Base-by-base conservation (phyloP, 2,329 filamentous ascomycete species). In the Verticillium nonalfalfae region DNA sequence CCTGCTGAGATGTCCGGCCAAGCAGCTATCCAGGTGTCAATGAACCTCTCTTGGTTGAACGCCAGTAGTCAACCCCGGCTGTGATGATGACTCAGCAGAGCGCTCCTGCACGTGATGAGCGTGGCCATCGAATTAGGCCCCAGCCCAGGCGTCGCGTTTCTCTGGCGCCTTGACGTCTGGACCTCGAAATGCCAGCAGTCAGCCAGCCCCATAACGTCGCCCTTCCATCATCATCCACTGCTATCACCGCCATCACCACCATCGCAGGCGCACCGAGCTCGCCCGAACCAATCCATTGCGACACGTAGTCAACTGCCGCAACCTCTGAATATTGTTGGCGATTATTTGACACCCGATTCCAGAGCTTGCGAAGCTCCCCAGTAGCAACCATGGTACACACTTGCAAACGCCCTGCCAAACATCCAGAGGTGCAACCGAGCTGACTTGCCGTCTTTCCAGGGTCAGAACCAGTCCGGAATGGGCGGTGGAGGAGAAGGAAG, bases 391-490 rank as follows among this genome's bases (percentile, higher is more conserved):
- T 73, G 71, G 71, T 72, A 64, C 52, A 68, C 45, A 56, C 18
- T 7, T 33, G 50, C 50, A 54, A 6, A 34, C 3, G 26, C 34
- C 21, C 57, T 59, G 14, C 54, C 56, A 4, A 21, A 21, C 59
- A 56, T 4, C 56, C 14, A 6, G 7, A 39, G 50, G 56, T 33
- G n/a, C 54, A 56, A 56, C 15, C 54, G 34, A 56, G 11, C 54
- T 52, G 45, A 52, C 45, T 26, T 52, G 45, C 45, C 45, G 21
- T 52, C 45, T 26, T 18, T 52, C 18, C 39, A 93, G 90, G 90
- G 90, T 83, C 89, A 91, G 79, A 88, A 89, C 69, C 90, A 96
- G 76, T 97, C 93, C 75, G 91, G 91, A 73, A 90, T 96, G 80
- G 92, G 91, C 70, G 88, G 87, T 61, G 85, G 85, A 65, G 86